These are phyloP conservation scores for Raphanus sativus DNA, from an alignment of 345 rosid genomes.

Conservation along the genomic window DNA sequence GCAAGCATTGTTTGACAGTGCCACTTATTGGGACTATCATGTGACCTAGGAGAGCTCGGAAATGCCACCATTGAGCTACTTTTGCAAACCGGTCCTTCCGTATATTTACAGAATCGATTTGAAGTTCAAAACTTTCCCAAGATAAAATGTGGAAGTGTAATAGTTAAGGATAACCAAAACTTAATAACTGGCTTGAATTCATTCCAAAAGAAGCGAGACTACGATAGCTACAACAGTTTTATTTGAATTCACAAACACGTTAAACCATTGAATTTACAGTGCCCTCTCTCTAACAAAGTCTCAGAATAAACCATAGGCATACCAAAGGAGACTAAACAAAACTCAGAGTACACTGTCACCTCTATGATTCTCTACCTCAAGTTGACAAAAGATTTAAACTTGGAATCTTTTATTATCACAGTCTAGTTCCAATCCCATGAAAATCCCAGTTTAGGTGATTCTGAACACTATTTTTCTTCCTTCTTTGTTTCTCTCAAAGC, in stretches of 20 bases:
- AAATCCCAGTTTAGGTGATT: too few relatives aligned
- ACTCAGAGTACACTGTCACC: background rate
- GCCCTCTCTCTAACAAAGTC: background rate
- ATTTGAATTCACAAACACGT: background rate
- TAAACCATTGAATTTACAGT: too few relatives aligned
- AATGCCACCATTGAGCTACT: background rate
- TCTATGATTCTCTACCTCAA: background rate
- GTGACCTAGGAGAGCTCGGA: background rate
- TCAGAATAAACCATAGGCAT: background rate
- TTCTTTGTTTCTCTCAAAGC: background rate
- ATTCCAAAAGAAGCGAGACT: background rate
- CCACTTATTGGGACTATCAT: too few relatives aligned
- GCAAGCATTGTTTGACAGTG: background rate
- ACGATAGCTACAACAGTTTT: background rate
- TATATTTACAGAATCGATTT: background rate
- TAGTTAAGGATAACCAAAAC: background rate
- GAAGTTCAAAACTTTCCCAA: background rate
- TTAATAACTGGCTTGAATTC: background rate
- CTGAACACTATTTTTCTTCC: too few relatives aligned
- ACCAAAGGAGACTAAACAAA: background rate
- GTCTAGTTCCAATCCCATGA: too few relatives aligned
- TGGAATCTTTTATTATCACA: background rate
- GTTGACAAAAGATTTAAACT: constrained; percentile 4
- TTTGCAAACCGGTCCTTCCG: background rate
- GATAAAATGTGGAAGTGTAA: background rate